Evolutionary conservation across 2,329 filamentous ascomycete genomes (phyloP).

Genomic region (Colletotrichum sp.): DNA sequence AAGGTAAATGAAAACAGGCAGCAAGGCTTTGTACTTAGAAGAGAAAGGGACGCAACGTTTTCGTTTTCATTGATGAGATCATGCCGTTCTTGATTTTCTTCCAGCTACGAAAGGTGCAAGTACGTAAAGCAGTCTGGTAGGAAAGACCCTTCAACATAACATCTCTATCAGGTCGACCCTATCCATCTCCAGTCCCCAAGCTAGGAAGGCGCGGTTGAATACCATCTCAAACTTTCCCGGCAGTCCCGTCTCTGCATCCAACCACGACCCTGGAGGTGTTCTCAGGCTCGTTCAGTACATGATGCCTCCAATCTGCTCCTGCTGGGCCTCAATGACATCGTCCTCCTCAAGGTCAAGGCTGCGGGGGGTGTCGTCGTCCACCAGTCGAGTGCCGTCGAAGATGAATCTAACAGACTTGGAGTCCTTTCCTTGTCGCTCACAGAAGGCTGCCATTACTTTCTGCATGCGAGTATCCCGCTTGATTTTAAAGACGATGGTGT

Average conservation of each 20-base stretch:
- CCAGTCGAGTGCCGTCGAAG: not conserved
- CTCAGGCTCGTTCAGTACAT: not conserved
- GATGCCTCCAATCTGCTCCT: not conserved
- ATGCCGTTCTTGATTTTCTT: not conserved
- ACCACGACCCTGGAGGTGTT: not conserved
- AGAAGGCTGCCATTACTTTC: not conserved
- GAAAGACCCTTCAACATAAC: not conserved
- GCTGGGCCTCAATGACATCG: not conserved
- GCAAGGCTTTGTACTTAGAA: not conserved
- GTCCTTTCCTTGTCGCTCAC: not conserved
- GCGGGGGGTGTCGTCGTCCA: not conserved
- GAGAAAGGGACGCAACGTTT: not conserved
- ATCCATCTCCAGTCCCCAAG: not conserved
- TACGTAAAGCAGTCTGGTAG: not conserved
- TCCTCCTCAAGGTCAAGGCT: not conserved
- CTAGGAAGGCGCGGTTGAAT: not conserved
- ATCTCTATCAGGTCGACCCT: not conserved
- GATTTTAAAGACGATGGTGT: not conserved
- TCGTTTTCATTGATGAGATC: not conserved
- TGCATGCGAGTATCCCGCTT: not conserved
- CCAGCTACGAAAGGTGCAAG: not conserved
- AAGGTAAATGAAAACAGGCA: not conserved
- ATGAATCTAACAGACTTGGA: not conserved
- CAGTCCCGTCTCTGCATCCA: not conserved
- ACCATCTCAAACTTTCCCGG: not conserved